Evolutionary conservation across 2,329 filamentous ascomycete species (phyloP).

Genomic region (Pezicula carpinea): DNA sequence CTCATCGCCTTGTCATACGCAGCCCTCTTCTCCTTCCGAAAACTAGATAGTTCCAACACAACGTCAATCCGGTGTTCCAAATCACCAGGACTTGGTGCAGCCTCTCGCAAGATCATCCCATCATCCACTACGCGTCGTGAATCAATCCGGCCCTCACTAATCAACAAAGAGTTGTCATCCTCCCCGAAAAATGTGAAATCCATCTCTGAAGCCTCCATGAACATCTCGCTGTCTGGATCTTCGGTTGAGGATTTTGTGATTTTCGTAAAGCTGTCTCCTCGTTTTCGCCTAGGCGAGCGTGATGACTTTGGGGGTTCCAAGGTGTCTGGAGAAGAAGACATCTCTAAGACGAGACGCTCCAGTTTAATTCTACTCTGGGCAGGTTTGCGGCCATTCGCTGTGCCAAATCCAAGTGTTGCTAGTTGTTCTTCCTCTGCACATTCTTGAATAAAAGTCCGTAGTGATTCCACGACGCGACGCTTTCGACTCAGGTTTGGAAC

Average conservation of each 20-base stretch:
- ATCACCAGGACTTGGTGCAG: neutral
- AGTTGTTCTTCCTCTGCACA: constrained; percentile 17
- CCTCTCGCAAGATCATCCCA: constrained; percentile 4
- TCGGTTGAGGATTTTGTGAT: constrained; percentile 19
- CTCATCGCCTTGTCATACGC: constrained; percentile 6
- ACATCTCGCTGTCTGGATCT: constrained; percentile 14
- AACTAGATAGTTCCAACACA: constrained; percentile 9
- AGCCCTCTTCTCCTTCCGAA: constrained; percentile 12
- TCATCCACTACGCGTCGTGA: neutral
- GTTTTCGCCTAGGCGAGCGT: neutral
- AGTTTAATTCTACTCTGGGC: neutral
- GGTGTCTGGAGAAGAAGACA: constrained; percentile 9
- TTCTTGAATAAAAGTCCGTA: constrained; percentile 16
- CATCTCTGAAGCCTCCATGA: constrained; percentile 10
- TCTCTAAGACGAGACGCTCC: constrained; percentile 12
- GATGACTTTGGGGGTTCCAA: constrained; percentile 2
- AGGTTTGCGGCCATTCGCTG: neutral
- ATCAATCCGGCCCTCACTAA: constrained; percentile 14
- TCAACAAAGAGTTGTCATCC: constrained; percentile 13
- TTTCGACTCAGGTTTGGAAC: constrained; percentile 10
- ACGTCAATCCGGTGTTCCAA: constrained; percentile 8
- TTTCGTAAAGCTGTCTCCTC: neutral
- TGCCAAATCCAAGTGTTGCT: constrained; percentile 7
- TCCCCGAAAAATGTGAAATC: constrained; percentile 20
- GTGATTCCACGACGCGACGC: constrained; percentile 5